Evolutionary conservation across 1,284 basidiomycete genomes (phyloP).

Genomic region (Cutaneotrichosporon cyanovorans): DNA sequence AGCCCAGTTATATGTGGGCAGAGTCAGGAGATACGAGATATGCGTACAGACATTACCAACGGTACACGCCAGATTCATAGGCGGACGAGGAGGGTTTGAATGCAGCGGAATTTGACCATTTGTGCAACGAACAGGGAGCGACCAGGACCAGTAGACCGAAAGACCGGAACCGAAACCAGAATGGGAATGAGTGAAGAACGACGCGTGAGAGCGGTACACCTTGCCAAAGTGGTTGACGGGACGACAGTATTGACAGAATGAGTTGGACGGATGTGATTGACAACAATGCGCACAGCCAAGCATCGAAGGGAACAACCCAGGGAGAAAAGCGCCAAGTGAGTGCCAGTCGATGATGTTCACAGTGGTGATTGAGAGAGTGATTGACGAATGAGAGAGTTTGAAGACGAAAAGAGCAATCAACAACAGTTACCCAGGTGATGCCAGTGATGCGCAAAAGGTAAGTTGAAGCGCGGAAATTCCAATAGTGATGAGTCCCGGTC

Average conservation of each 20-base stretch:
- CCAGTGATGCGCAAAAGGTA: no score
- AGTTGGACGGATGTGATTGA: background rate
- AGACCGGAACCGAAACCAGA: background rate
- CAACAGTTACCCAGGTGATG: background rate
- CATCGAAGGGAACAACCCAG: background rate
- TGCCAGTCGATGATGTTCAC: background rate
- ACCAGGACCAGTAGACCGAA: background rate
- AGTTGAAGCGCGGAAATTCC: no score
- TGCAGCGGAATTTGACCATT: slow-evolving; percentile 2
- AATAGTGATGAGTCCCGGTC: no score
- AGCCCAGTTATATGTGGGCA: slow-evolving; percentile 7
- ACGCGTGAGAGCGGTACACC: background rate
- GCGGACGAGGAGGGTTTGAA: slow-evolving; percentile 14
- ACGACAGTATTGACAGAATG: background rate
- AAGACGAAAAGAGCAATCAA: background rate
- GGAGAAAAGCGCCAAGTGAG: background rate
- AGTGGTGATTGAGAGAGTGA: background rate
- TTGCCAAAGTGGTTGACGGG: background rate
- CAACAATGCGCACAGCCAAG: background rate
- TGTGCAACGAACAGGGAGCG: background rate
- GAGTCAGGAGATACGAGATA: slow-evolving; percentile 1
- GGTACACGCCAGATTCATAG: slow-evolving; percentile 26
- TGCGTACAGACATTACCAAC: slow-evolving; percentile 24
- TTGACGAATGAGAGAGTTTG: no score
- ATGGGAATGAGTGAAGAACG: background rate